Evolutionary conservation across 192 early-diverging fungal genomes (phyloP).

Genomic region (Coemansia sp.): DNA sequence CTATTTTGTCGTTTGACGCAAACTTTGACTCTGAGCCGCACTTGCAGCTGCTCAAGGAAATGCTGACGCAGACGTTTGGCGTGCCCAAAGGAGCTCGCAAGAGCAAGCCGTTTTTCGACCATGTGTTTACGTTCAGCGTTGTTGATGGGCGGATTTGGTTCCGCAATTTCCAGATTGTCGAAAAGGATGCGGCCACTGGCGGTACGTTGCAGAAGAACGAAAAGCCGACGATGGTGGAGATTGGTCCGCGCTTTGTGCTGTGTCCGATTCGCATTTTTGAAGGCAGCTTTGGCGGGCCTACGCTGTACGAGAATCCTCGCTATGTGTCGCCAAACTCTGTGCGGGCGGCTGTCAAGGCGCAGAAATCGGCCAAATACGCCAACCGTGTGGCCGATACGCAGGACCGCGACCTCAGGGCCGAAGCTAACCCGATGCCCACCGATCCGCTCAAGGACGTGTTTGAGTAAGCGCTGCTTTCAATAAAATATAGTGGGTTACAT

Average conservation of each 20-base stretch:
- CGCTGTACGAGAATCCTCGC: conserved; percentile 86
- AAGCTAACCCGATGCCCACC: conserved; percentile 40
- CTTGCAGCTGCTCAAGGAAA: conserved; percentile 86
- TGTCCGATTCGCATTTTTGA: conserved; percentile 93
- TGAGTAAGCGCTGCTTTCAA: conserved; percentile 9
- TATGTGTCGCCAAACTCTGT: conserved; percentile 74
- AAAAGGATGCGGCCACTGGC: conserved; percentile 61
- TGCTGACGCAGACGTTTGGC: conserved; percentile 89
- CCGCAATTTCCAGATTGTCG: conserved; percentile 93
- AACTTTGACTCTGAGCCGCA: conserved; percentile 88
- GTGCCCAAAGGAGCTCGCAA: conserved; percentile 83
- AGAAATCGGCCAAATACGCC: conserved; percentile 40
- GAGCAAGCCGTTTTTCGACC: conserved; percentile 97
- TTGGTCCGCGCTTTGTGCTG: conserved; percentile 95
- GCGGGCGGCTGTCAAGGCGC: conserved; percentile 35
- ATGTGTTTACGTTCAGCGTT: conserved; percentile 85
- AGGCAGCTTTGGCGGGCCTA: conserved; percentile 89
- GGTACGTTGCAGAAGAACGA: conserved; percentile 59
- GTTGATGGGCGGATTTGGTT: conserved; percentile 92
- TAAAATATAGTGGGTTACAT: background rate
- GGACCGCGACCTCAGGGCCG: conserved; percentile 30
- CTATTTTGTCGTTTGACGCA: conserved; percentile 92
- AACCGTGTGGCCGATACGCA: conserved; percentile 18
- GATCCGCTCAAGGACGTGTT: conserved; percentile 54
- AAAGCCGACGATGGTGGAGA: conserved; percentile 85